Percentiles rank a stretch among this genome's conserved stretches.
Evolutionary conservation across 2,329 filamentous ascomycete genomes (phyloP).

Genomic region (Lachnellula willkommii): DNA sequence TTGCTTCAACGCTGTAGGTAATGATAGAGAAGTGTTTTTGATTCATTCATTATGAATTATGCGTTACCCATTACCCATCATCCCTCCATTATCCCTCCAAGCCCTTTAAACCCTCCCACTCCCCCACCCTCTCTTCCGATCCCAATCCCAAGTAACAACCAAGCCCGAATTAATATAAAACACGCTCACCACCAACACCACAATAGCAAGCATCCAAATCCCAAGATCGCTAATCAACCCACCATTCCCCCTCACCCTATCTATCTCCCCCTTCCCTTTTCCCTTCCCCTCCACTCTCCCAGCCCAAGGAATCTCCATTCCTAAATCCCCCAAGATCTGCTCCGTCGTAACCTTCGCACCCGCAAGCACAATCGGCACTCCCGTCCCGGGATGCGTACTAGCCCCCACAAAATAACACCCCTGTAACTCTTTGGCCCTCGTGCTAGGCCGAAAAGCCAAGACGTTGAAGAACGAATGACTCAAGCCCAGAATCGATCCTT

Average conservation of each 20-base stretch:
- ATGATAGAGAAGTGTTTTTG: too few relatives aligned
- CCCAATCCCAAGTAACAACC: conserved; percentile 18
- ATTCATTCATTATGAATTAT: too few relatives aligned
- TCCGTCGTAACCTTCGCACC: conserved; percentile 59
- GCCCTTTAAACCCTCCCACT: conserved; percentile 8
- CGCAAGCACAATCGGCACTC: conserved; percentile 67
- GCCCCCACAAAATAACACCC: conserved; percentile 68
- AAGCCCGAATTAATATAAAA: conserved; percentile 18
- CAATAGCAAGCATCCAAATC: conserved; percentile 14
- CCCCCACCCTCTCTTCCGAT: conserved; percentile 20
- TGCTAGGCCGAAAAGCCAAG: conserved; percentile 59
- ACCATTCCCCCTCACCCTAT: conserved; percentile 16
- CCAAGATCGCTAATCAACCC: conserved; percentile 18
- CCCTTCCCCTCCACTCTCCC: conserved; percentile 13
- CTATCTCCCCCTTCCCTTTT: conserved; percentile 21
- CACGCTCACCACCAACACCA: conserved; percentile 13
- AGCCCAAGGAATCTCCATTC: conserved; percentile 19
- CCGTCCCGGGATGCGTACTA: conserved; percentile 70
- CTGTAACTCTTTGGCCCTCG: conserved; percentile 37
- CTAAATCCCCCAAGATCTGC: conserved; percentile 40
- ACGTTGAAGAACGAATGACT: conserved; percentile 72
- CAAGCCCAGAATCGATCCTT: conserved; percentile 67
- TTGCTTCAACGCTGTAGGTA: too few relatives aligned
- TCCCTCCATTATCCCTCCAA: too few relatives aligned
- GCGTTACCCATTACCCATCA: too few relatives aligned